These are phyloP conservation scores for Neonectria punicea DNA, from an alignment of 2,329 filamentous ascomycete species.

Conservation along the genomic window DNA sequence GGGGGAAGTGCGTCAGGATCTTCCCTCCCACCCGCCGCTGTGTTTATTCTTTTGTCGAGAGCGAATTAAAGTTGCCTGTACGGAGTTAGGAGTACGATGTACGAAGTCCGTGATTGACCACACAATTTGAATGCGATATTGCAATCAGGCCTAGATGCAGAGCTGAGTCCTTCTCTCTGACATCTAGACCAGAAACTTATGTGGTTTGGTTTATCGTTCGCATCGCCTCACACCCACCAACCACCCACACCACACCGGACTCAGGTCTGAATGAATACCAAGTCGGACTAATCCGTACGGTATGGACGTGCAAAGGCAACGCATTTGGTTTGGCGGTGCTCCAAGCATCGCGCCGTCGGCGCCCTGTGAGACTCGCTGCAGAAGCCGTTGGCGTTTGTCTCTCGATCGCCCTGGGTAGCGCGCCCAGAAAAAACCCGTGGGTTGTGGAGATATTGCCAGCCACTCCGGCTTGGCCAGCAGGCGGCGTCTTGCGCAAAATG, in stretches of 20 bases:
- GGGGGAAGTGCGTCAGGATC: constrained; percentile 1
- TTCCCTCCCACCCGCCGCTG: constrained; percentile 2
- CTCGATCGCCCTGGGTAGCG: not conserved
- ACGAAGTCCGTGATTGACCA: not conserved
- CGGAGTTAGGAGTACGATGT: too few species aligned
- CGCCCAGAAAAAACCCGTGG: not conserved
- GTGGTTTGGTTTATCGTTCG: not conserved
- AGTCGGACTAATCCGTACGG: not conserved
- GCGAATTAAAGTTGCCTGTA: not conserved
- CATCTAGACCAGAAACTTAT: not conserved
- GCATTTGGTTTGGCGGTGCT: not conserved
- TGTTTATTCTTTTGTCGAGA: not conserved
- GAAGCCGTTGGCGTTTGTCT: constrained; percentile 13
- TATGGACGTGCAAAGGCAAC: not conserved
- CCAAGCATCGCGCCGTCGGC: constrained; percentile 8
- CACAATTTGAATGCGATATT: not conserved
- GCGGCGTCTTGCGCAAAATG: constrained; percentile 19
- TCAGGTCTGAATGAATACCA: not conserved
- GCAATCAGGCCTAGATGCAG: not conserved
- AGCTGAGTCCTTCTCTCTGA: not conserved
- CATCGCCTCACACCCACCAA: not conserved
- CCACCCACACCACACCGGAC: not conserved
- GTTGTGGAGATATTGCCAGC: constrained; percentile 13
- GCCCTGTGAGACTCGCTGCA: constrained; percentile 15
- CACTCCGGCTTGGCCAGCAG: constrained; percentile 15